Conservation (phyloP, 768 basidiomycete genomes). For the Collybiopsis confluens region DNA sequence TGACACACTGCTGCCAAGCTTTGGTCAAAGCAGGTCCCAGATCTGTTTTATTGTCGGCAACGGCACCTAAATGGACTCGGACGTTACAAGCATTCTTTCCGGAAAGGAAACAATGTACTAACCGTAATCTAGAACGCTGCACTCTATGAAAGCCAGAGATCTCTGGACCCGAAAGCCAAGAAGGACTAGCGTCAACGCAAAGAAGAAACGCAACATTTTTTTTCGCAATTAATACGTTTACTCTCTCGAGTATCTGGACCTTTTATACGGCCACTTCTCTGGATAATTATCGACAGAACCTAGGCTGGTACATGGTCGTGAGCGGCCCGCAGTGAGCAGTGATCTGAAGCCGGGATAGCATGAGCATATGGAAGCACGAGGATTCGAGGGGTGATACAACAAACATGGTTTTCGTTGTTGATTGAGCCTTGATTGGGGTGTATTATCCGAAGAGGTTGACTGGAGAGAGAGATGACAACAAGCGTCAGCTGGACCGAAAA, state of each 20-base stretch:
- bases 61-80: conserved; percentile 4
- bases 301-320: too few relatives aligned
- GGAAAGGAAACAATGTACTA: too few relatives aligned
- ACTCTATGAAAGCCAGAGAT: conserved; percentile 14
- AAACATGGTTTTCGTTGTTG: too few relatives aligned
- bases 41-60: conserved; percentile 22
- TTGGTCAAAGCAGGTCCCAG: conserved; percentile 19
- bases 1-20: conserved; percentile 20
- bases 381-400: too few relatives aligned
- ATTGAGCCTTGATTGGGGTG: too few relatives aligned
- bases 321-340: too few relatives aligned
- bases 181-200: background rate
- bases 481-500: too few relatives aligned
- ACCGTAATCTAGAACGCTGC: conserved; percentile 21
- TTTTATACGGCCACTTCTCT: background rate
- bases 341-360: too few relatives aligned
- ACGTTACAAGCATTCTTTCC: too few relatives aligned
- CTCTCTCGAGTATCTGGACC: background rate
- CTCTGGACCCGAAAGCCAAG: conserved; percentile 1
- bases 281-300: conserved; percentile 4
- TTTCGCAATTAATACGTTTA: background rate
- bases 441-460: too few relatives aligned
- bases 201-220: background rate
- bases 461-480: too few relatives aligned
- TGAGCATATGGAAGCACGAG: too few relatives aligned